Base-by-base conservation (phyloP, 2,329 filamentous ascomycete genomes). In the Epicoccum nigrum region DNA sequence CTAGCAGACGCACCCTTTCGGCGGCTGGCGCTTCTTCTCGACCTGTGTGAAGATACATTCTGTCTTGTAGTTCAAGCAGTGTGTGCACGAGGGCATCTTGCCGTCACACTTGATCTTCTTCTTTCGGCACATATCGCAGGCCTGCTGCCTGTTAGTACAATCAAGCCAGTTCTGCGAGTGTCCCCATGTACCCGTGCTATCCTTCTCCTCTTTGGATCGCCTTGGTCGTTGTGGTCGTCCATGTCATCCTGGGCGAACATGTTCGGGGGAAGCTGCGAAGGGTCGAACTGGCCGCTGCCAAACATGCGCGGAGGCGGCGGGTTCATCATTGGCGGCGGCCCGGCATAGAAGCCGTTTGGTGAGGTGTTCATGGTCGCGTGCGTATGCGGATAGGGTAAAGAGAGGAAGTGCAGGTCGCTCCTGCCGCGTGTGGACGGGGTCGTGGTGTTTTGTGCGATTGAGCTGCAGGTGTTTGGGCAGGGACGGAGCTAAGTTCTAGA, bases 51-150 rank as follows among this genome's bases (percentile, higher is more conserved):
- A 97, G 63, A 96, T 85, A 74, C 93, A 99, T 65, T 96, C 92
- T 4, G 92, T 97, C 81, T 97, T 97, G 80, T 97, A 97, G 74
- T 97, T 97, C 73, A 89, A 88, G 74, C 93, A 99, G 76, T 97
- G 94, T 7, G 90, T 92, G 76, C 94, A 99, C 54, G 92, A 86
- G 30, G 94, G 93, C 76, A 96, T 85, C 77, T 95, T 96, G 62
- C 94, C 93, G 71, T 97, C 94, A 75, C 93, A 97, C 77, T 97
- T 97, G 76, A 97, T 94, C 81, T 93, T 96, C 76, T 88, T 88
- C 78, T 96, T 96, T 65, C 92, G 84, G 72, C 93, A 97, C 92
- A 96, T 95, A 66, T 96, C 92, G 77, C 92, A 96, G 43, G 92
- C 92, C 89, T 92, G 65, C 37, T 59, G 23, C 33, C 27, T 41